Base-by-base conservation (phyloP, 345 rosid species). In the Rhodomyrtus tomentosa region DNA sequence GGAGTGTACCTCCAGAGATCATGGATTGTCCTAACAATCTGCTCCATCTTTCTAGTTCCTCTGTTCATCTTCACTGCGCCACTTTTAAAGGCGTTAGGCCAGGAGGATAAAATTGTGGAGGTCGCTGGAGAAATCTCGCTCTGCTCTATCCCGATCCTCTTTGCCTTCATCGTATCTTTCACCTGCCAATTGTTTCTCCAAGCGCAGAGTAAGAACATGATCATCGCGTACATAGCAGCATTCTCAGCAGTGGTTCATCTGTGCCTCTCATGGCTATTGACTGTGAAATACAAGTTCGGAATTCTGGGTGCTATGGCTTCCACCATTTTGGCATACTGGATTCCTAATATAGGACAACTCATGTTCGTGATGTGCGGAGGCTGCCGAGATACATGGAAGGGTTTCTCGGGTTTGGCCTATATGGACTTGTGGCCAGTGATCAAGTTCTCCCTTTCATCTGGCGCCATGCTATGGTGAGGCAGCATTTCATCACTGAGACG, bases 151-250 rank as follows among this genome's bases (percentile, higher is more conserved):
- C 91, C 93, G 15, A 84, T 93, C 13, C 36, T 88, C 83, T 89
- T 91, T 45, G 83, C 95, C 27, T 91, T 85, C 82, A 82, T 91
- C 18, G 13, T 82, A 25, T 93, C 94, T 1, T 93, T 84, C 58
- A 94, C 96, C 84, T 93, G 96, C 90, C 98, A 96, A 87, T 92
- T 92, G 94, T 94, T 91, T 85, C 91, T 96, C 45, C 96, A 96
- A 88, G 93, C 96, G 10, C 97, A 95, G 88, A 93, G 96, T 92
- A 94, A 91, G 90, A 96, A 94, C 90, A 82, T 55, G 83, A 91
- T 96, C 36, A 93, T 96, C 85, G 89, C 95, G 1, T 96, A 91
- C 88, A 88, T 88, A 84, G 94, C 95, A 0, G 95, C 93, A 2
- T 55, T 84, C 55, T 81, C 98, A 0, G 62, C 93, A 11, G 55